Percentiles rank a stretch among this genome's conserved stretches.
Evolutionary conservation across 768 basidiomycete species (phyloP).

Genomic region (Neoboletus subvelutipes): DNA sequence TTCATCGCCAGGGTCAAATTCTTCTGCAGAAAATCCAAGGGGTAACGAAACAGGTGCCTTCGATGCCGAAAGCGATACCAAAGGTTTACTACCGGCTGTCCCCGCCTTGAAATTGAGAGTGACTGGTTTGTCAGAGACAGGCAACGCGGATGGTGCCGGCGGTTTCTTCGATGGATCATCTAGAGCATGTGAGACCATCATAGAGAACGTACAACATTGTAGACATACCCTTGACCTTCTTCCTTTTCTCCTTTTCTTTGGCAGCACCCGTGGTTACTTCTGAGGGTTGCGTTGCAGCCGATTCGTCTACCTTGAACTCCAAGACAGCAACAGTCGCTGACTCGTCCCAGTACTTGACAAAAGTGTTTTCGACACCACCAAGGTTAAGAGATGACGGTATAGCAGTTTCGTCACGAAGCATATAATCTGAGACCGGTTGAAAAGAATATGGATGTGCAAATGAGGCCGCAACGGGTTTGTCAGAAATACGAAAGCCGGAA

Average conservation of each 20-base stretch:
- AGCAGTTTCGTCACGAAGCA: slow-evolving; percentile 75
- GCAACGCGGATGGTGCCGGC: slow-evolving; percentile 64
- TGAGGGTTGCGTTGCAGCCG: slow-evolving; percentile 29
- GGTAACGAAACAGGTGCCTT: slow-evolving; percentile 42
- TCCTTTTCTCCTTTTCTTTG: slow-evolving; percentile 61
- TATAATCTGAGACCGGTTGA: slow-evolving; percentile 72
- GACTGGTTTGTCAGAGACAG: slow-evolving; percentile 78
- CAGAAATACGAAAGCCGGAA: slow-evolving; percentile 90
- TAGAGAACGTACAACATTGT: background rate
- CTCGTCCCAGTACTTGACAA: slow-evolving; percentile 94
- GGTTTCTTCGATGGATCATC: slow-evolving; percentile 38
- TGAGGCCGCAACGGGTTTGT: slow-evolving; percentile 85
- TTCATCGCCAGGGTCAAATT: slow-evolving; percentile 42
- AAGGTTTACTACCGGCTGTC: slow-evolving; percentile 18
- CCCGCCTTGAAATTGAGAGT: slow-evolving; percentile 69
- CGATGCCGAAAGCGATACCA: slow-evolving; percentile 22
- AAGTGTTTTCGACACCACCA: slow-evolving; percentile 69
- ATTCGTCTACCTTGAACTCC: slow-evolving; percentile 76
- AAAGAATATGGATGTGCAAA: slow-evolving; percentile 93
- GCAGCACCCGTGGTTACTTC: slow-evolving; percentile 42
- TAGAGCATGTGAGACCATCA: slow-evolving; percentile 16
- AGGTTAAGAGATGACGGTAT: slow-evolving; percentile 63
- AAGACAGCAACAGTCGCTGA: slow-evolving; percentile 70
- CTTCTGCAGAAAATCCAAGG: slow-evolving; percentile 70
- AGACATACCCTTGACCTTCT: slow-evolving; percentile 51